Conservation (phyloP, 2,329 filamentous ascomycete species). For the Cercospora sp. region DNA sequence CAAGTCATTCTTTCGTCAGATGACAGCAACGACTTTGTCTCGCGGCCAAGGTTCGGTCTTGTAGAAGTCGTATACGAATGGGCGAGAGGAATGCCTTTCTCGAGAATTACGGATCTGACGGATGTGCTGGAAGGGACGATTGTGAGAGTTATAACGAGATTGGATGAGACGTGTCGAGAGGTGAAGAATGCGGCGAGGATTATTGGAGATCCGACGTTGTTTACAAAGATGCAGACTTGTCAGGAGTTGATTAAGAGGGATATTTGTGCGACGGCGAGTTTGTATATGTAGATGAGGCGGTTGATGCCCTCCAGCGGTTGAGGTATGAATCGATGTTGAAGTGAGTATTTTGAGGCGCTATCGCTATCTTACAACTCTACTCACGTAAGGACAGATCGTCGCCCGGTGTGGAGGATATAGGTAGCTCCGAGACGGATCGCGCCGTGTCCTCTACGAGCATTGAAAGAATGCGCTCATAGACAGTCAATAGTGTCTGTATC, state of each 20-base stretch:
- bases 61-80: conserved; percentile 99
- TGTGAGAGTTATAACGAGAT: conserved; percentile 85
- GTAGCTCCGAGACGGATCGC: conserved; percentile 8
- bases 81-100: conserved; percentile 97
- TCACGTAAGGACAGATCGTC: conserved; percentile 6
- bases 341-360: not conserved
- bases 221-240: conserved; percentile 94
- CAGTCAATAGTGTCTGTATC: conserved; percentile 9
- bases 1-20: conserved; percentile 91
- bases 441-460: conserved; percentile 10
- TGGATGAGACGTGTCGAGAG: conserved; percentile 95
- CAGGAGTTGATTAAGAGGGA: conserved; percentile 98
- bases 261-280: conserved; percentile 82
- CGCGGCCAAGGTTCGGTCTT: conserved; percentile 82
- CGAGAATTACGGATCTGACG: conserved; percentile 92
- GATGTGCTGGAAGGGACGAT: conserved; percentile 97
- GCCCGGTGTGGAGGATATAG: conserved; percentile 3
- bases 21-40: conserved; percentile 89
- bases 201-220: conserved; percentile 89
- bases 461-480: conserved; percentile 9
- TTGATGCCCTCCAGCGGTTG: not conserved
- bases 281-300: conserved; percentile 68
- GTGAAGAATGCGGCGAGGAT: conserved; percentile 96
- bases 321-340: not conserved
- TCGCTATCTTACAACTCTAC: not conserved